Conservation (phyloP, 495 filamentous ascomycete genomes). For the Bathelium albidoporum region DNA sequence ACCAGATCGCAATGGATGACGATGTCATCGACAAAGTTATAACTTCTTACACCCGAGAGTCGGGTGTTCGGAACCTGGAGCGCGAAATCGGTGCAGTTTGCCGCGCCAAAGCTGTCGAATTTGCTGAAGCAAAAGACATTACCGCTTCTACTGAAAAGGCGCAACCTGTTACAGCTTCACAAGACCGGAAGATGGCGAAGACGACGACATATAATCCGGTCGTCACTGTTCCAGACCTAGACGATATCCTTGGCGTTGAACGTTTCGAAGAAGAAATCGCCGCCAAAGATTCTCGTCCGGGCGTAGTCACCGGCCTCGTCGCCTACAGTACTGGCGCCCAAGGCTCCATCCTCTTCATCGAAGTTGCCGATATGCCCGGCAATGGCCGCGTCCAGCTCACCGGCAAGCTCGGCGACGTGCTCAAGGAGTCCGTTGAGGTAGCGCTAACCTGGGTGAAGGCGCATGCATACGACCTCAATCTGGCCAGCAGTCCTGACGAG, state of each 20-base stretch:
- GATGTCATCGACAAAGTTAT: constrained; percentile 91
- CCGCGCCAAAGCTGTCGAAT: constrained; percentile 91
- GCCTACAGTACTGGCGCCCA: constrained; percentile 91
- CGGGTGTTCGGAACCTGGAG: constrained; percentile 94
- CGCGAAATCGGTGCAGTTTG: constrained; percentile 91
- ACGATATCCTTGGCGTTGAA: constrained; percentile 85
- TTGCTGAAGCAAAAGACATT: constrained; percentile 73
- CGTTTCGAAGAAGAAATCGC: constrained; percentile 93
- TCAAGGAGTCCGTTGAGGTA: constrained; percentile 96
- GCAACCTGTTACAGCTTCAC: not conserved
- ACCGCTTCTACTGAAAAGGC: constrained; percentile 49
- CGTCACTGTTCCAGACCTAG: constrained; percentile 68
- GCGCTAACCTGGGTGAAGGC: constrained; percentile 94
- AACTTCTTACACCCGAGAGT: constrained; percentile 90
- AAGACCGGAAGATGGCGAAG: not conserved
- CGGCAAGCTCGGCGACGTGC: constrained; percentile 92
- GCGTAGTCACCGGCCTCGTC: constrained; percentile 92
- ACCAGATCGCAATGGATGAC: constrained; percentile 63
- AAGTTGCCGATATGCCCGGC: constrained; percentile 95
- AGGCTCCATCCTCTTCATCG: constrained; percentile 96
- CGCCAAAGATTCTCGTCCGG: constrained; percentile 75
- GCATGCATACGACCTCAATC: constrained; percentile 81
- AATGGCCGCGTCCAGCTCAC: constrained; percentile 90
- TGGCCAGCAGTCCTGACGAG: constrained; percentile 68
- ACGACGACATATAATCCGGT: constrained; percentile 59